A percentile compares a stretch with the other conserved stretches of the same genome.
These are phyloP conservation scores for Fomitopsis palustris DNA, from an alignment of 1,284 basidiomycete genomes.

Conservation along the genomic window DNA sequence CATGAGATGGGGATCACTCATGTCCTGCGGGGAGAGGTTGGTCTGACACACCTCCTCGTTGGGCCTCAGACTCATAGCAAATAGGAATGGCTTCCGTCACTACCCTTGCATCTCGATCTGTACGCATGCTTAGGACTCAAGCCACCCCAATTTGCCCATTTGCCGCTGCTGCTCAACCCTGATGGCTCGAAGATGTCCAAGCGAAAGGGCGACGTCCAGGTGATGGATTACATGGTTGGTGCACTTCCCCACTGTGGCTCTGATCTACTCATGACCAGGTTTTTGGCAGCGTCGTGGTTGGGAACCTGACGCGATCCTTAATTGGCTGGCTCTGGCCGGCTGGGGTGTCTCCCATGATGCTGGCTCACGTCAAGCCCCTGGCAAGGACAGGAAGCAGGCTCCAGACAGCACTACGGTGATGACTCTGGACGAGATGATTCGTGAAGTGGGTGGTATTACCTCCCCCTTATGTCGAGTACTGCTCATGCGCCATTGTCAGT, in stretches of 20 bases:
- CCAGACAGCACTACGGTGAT: slow-evolving; percentile 68
- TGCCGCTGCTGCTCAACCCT: slow-evolving; percentile 87
- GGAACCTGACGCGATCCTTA: slow-evolving; percentile 88
- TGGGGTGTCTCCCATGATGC: slow-evolving; percentile 69
- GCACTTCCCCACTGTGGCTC: neutral
- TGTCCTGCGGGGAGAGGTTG: slow-evolving; percentile 89
- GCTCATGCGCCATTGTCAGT: slow-evolving; percentile 36
- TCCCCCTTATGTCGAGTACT: neutral
- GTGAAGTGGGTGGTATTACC: slow-evolving; percentile 38
- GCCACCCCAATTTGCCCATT: slow-evolving; percentile 85
- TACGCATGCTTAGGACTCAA: slow-evolving; percentile 76
- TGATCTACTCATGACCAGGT: neutral
- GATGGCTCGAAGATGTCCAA: slow-evolving; percentile 97
- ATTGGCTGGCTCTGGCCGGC: slow-evolving; percentile 92
- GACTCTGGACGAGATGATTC: slow-evolving; percentile 60
- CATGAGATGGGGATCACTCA: slow-evolving; percentile 95
- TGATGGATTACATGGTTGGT: slow-evolving; percentile 81
- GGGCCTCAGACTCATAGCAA: neutral
- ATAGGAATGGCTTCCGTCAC: slow-evolving; percentile 94
- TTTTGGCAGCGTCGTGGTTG: slow-evolving; percentile 63
- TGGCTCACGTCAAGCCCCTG: slow-evolving; percentile 16
- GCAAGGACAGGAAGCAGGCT: slow-evolving; percentile 30
- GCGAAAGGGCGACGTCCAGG: slow-evolving; percentile 85
- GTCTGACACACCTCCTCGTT: slow-evolving; percentile 12
- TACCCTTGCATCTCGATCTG: slow-evolving; percentile 90